Evolutionary conservation across 1,284 basidiomycete genomes (phyloP).

Genomic region (Schizophyllum commune): DNA sequence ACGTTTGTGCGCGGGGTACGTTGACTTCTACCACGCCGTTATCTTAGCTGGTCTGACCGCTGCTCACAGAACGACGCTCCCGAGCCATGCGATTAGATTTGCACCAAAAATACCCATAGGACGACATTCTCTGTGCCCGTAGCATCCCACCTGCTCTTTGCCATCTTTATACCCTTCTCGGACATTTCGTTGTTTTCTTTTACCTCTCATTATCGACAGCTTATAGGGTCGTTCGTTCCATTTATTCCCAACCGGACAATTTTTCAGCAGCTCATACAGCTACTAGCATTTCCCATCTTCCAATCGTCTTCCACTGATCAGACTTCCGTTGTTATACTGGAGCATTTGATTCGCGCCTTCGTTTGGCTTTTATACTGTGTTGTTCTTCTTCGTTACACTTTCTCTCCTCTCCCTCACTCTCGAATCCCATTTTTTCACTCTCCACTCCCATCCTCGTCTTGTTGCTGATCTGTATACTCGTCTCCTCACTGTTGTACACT

Average conservation of each 20-base stretch:
- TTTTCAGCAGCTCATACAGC: not conserved
- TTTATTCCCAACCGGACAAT: not conserved
- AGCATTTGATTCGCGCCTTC: too few relatives aligned
- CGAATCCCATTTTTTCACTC: too few relatives aligned
- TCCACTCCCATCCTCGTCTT: too few relatives aligned
- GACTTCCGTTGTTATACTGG: not conserved
- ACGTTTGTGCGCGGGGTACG: slow-evolving; percentile 53
- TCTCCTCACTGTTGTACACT: too few relatives aligned
- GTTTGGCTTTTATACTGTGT: not conserved
- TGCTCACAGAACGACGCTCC: slow-evolving; percentile 32
- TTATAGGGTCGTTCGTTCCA: too few relatives aligned
- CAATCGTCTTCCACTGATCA: not conserved
- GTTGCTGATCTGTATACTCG: too few relatives aligned
- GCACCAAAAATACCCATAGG: too few relatives aligned
- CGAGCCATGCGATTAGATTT: slow-evolving; percentile 32
- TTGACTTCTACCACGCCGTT: slow-evolving; percentile 5
- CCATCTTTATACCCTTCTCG: too few relatives aligned
- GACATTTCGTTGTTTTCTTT: too few relatives aligned
- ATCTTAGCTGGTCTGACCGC: slow-evolving; percentile 1
- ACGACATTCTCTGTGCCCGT: not conserved
- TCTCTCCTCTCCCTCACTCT: not conserved
- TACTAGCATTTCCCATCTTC: not conserved
- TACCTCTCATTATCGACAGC: too few relatives aligned
- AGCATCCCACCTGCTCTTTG: not conserved
- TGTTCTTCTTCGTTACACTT: not conserved